Base-by-base conservation (phyloP, 2,329 filamentous ascomycete species). In the Nigrograna mackinnonii region DNA sequence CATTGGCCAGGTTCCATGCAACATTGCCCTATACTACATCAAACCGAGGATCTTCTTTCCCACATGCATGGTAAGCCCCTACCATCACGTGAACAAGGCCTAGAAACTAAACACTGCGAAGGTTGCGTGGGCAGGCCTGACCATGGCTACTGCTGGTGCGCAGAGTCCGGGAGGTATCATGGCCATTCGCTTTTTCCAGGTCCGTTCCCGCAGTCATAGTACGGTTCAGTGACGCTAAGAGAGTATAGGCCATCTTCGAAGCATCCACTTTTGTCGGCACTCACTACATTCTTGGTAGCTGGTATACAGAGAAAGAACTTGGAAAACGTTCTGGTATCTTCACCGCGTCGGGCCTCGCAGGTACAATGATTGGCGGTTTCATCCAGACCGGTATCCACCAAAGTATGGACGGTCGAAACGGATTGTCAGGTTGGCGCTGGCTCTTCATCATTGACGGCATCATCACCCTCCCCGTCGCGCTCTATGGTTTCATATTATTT, bases 1-100 rank as follows among this genome's bases (percentile, higher is more conserved):
- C 1, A 60, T 85, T 4, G 82, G 83, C 1, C 82, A 86, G 58
- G 58, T 65, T 0, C 62, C 62, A 6, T 64, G 60, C 33, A 65
- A 64, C 37, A 59, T 66, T 12, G 80, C 80, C 3, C 71, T 87
- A 3, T 79, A 85, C 60, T 83, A 84, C 51, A 58, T 87, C 46
- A 76, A 76, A 37, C 84, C 83, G 2, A 74, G 82, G n/a, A 71
- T 80, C 47, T 86, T 80, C 70, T 84, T 84, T 54, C 83, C 83
- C 0, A 54, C 71, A 20, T 84, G 83, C 75, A 84, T 85, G 77
- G 43, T n/a, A n/a, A 84, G 16, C 56, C 48, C 43, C n/a, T 19
- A 17, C 12, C 9, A 13, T n/a, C 20, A 36, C 3, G 9, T 5
- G 17, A 5, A 13, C 30, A 11, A 6, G 11, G 18, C 5, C 6